Evolutionary conservation across 768 basidiomycete species (phyloP).

Genomic region (Suillus clintonianus): DNA sequence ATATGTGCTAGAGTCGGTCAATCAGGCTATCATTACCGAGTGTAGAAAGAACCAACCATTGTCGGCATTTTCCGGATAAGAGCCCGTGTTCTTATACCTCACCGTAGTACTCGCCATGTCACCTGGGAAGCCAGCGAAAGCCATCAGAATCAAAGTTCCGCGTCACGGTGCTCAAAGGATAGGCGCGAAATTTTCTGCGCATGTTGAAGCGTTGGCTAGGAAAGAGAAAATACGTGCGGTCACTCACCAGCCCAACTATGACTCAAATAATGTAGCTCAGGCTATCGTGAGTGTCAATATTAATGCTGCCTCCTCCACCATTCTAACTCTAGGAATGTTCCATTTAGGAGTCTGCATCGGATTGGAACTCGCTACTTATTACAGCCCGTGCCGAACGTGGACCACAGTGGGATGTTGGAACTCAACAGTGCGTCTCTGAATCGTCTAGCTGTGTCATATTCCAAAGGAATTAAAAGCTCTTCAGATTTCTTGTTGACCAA

Average conservation of each 20-base stretch:
- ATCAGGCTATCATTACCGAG: not conserved
- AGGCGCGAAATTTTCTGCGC: slow-evolving; percentile 59
- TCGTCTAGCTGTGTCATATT: slow-evolving; percentile 10
- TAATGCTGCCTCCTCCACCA: not conserved
- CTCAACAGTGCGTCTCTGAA: slow-evolving; percentile 79
- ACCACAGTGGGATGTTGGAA: slow-evolving; percentile 86
- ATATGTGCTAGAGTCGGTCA: not conserved
- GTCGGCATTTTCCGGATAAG: not conserved
- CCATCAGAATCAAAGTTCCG: slow-evolving; percentile 67
- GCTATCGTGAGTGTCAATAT: slow-evolving; percentile 67
- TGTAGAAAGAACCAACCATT: not conserved
- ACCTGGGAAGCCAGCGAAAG: slow-evolving; percentile 51
- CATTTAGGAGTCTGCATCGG: slow-evolving; percentile 72
- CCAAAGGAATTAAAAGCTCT: not conserved
- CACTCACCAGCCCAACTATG: slow-evolving; percentile 58
- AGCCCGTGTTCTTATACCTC: not conserved
- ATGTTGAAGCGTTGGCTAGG: slow-evolving; percentile 59
- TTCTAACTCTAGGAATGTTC: not conserved
- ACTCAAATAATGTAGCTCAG: slow-evolving; percentile 49
- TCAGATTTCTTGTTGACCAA: slow-evolving; percentile 76
- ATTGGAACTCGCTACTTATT: slow-evolving; percentile 82
- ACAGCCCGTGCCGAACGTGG: slow-evolving; percentile 81
- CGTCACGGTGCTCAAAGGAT: slow-evolving; percentile 75
- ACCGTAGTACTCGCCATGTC: slow-evolving; percentile 16
- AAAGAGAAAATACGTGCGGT: slow-evolving; percentile 52